Evolutionary conservation across 179 eudicot genomes (phyloP).

Genomic region (Amaranthus tricolor): DNA sequence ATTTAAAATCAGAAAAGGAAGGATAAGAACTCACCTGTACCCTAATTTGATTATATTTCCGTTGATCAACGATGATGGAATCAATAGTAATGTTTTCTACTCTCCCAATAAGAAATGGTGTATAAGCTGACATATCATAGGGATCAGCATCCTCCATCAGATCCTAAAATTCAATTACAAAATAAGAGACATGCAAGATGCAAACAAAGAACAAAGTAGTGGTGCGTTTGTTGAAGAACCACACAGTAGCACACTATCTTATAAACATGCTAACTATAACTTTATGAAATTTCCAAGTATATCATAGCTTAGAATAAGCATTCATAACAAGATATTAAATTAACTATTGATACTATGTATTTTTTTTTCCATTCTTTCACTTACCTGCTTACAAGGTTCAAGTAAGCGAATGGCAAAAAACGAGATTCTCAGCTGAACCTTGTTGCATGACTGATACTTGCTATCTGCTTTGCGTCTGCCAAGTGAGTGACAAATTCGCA

Average conservation of each 20-base stretch:
- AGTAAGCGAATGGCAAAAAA: conserved; percentile 58
- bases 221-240: conserved; percentile 4
- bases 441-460: conserved; percentile 45
- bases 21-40: conserved; percentile 52
- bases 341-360: not conserved
- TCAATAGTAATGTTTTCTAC: conserved; percentile 60
- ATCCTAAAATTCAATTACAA: conserved; percentile 21
- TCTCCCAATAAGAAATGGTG: conserved; percentile 55
- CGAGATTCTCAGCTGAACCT: conserved; percentile 66
- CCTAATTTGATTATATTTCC: conserved; percentile 57
- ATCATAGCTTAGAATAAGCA: not conserved
- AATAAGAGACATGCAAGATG: not conserved
- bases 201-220: not conserved
- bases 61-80: conserved; percentile 57
- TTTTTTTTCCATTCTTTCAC: conserved; percentile 17
- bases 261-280: not conserved
- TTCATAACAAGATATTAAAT: not conserved
- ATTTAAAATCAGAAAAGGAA: not conserved
- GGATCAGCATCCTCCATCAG: conserved; percentile 43
- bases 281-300: not conserved
- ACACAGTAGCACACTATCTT: not conserved
- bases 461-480: conserved; percentile 45
- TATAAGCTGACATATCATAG: conserved; percentile 33
- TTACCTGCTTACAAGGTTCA: conserved; percentile 63
- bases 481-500: conserved; percentile 65